Base-by-base conservation (phyloP, 768 basidiomycete genomes). In the Boletus huronensis region DNA sequence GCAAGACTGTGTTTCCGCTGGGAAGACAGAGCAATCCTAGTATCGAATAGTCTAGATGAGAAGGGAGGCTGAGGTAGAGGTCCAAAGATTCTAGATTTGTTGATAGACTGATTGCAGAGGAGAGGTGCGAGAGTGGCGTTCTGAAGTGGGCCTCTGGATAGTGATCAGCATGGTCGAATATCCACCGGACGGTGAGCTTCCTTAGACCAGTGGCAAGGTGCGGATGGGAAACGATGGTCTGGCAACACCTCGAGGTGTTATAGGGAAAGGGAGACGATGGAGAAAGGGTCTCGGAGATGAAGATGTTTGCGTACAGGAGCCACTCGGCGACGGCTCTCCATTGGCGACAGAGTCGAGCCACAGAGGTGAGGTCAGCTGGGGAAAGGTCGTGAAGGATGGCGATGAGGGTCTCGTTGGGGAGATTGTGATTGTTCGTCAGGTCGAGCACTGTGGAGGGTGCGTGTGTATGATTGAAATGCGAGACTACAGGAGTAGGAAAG, bases 101-200 rank as follows among this genome's bases (percentile, higher is more conserved):
- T 6, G 79, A 69, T n/a, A 53, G 57, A 28, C 63, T 72, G 28
- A 82, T 62, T 38, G 69, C 68, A 32, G 69, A 57, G 6, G 70
- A 67, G 35, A 84, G 71, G 25, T 69, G 69, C 11, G 74, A 72
- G 40, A 80, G 75, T 36, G 77, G 71, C 34, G 64, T 57, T 45
- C 70, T 64, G 45, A 83, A 70, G 47, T 67, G 59, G 13, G 65
- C 68, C 6, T 43, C 2, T 6, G 23, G 34, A n/a, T 3, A 7
- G 13, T n/a, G 23, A 17, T 61, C 48, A 64, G 40, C 44, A 8
- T 66, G 65, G 17, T 60, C 52, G n/a, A 8, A 21, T 67, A 77
- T 78, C 84, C 83, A 86, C 52, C 81, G 75, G 38, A 86, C 69
- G 52, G 78, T 77, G 29, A 87, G 65, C 35, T 72, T 75, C 57